Evolutionary conservation across 352 stramenopile genomes (phyloP), one percentile per base, ranked within the genome.

Genomic region (Pilasporangium apinafurcum): DNA sequence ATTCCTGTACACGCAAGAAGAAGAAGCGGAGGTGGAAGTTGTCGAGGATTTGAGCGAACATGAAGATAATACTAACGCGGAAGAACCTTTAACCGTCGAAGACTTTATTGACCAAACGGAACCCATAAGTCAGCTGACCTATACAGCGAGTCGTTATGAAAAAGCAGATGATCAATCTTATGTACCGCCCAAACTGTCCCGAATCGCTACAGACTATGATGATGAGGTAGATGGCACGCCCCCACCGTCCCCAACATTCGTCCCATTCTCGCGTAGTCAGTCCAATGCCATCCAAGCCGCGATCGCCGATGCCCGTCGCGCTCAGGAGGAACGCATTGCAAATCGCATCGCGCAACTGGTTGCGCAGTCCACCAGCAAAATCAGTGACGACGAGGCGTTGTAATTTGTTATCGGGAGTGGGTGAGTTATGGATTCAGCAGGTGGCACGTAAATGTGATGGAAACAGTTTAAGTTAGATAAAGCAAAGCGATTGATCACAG

Each of bases 291-390:
- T 90, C 21, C 62, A 66, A 1, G 44, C 65, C 35, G 78, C 78
- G 32, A 86, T 86, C 37, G 54, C 55, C 26, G 50, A 75, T 25
- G 72, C 70, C 12, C 65, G 59, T 8, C 69, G 52, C 31, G 58
- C 54, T 6, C 75, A 88, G 51, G 52, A 82, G 25, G 56, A 71
- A 22, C 75, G 75, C 17, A 65, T 86, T 14, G 49, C 83, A 39
- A 53, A 62, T 30, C 78, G 78, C 17, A 83, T 91, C 52, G 63
- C 73, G 1, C 70, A 82, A 37, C 69, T 91, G 16, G 38, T 50
- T 7, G 40, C 54, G 17, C 34, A 28, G 5, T 33, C 24, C 34
- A 51, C 26, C 33, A 37, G 10, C 17, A 48, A 12, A 30, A n/a
- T n/a, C n/a, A n/a, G n/a, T n/a, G n/a, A n/a, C n/a, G n/a, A n/a